These are phyloP conservation scores for Neovahlkampfia damariscottae DNA, from an alignment of 78 protist genomes.

Conservation along the genomic window DNA sequence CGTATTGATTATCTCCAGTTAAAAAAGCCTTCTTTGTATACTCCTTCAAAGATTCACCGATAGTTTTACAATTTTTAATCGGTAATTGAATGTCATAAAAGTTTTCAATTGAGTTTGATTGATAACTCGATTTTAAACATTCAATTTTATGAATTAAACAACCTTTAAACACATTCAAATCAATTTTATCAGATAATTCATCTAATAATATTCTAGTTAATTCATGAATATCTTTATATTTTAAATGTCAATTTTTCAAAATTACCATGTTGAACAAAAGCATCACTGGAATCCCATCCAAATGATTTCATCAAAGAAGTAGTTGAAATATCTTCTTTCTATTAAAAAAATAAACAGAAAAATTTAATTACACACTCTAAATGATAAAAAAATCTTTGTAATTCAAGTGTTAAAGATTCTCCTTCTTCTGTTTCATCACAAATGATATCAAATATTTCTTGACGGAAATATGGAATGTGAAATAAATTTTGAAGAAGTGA, in stretches of 20 bases:
- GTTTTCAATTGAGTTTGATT: slow-evolving; percentile 54
- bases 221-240: slow-evolving; percentile 94
- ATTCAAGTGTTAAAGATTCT: not conserved
- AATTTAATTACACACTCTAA: not conserved
- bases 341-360: slow-evolving; percentile 42
- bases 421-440: not conserved
- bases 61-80: slow-evolving; percentile 62
- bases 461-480: slow-evolving; percentile 30
- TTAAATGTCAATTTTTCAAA: too few relatives aligned
- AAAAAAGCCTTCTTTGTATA: slow-evolving; percentile 64
- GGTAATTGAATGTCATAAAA: slow-evolving; percentile 72
- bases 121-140: slow-evolving; percentile 70
- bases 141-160: slow-evolving; percentile 51
- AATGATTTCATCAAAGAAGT: slow-evolving; percentile 70
- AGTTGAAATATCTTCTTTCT: slow-evolving; percentile 49
- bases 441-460: not conserved
- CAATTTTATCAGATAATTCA: slow-evolving; percentile 84
- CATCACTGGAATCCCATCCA: slow-evolving; percentile 85
- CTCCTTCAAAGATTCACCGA: slow-evolving; percentile 50
- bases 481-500: slow-evolving; percentile 57
- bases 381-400: not conserved
- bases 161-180: slow-evolving; percentile 72
- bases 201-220: slow-evolving; percentile 80
- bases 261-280: slow-evolving; percentile 93
- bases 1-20: slow-evolving; percentile 81